Base-by-base conservation (phyloP, 176 grass and related monocot species). In the Cymbopogon citratus region DNA sequence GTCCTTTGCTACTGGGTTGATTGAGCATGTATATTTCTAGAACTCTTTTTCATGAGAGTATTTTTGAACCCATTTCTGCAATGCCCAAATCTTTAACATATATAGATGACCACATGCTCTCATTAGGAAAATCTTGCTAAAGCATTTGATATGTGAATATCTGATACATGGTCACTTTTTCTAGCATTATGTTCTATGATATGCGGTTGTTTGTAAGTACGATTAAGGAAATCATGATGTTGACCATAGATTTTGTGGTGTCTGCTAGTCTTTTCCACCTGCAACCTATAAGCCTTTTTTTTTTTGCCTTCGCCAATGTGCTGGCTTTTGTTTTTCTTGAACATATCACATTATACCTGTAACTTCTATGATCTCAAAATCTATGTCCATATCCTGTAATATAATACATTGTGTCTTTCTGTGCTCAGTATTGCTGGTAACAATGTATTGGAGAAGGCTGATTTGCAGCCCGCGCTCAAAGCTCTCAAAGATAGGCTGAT, bases 401-500 rank as follows among this genome's bases (percentile, higher is more conserved):
- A 29, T 2, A 67, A 66, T 48, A 56, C 25, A 44, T 84, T 89
- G 28, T 31, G 3, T 82, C 61, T 85, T 75, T 36, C 48, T 80
- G 48, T 82, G 34, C 12, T 87, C 88, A 98, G 95, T 89, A 94
- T 98, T 86, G 75, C 90, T 13, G 95, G 95, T 49, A 94, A 94
- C 81, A 91, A 78, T 83, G 86, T 87, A 21, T 75, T 98, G 44
- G 90, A 91, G 29, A 98, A 94, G 83, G 67, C 86, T 75, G 86
- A 94, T 87, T 81, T 97, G 74, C 76, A 92, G 57, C 90, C 94
- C 75, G 95, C 92, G 33, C 77, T 98, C 77, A 91, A 94, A 92
- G 95, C 92, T 66, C 95, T 98, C 35, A 94, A 98, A 83, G 90
- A 98, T 86, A 90, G 84, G 51, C 62, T 94, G 64, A 98, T 98